A percentile compares a stretch with the other conserved stretches of the same genome.
Conservation (phyloP, 2,329 filamentous ascomycete genomes). For the Hymenoscyphus occultus region DNA sequence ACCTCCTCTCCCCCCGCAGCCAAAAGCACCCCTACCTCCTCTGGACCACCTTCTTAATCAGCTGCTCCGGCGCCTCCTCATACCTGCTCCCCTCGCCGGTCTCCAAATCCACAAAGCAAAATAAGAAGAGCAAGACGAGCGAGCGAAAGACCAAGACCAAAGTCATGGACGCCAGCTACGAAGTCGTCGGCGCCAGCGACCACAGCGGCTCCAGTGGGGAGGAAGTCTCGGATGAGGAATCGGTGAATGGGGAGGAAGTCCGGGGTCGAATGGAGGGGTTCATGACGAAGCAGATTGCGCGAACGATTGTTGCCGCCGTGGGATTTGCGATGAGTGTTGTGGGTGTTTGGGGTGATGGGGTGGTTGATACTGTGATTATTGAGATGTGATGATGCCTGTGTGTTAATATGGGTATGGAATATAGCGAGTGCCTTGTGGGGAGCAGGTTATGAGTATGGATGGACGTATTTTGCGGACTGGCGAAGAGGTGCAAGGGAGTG, state of each 20-base stretch:
- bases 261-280: constrained; percentile 54
- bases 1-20: constrained; percentile 68
- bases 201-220: constrained; percentile 47
- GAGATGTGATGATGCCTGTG: constrained; percentile 26
- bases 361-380: constrained; percentile 33
- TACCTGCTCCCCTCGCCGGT: constrained; percentile 18
- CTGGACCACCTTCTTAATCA: constrained; percentile 72
- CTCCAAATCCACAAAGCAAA: neutral
- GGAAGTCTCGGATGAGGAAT: constrained; percentile 50
- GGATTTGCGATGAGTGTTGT: constrained; percentile 61
- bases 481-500: neutral
- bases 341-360: constrained; percentile 65
- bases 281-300: constrained; percentile 51
- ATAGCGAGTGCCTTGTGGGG: neutral
- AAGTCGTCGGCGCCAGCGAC: constrained; percentile 51
- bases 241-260: constrained; percentile 61
- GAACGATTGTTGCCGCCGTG: constrained; percentile 52
- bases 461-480: neutral
- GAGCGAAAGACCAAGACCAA: constrained; percentile 25
- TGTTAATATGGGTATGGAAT: neutral
- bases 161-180: constrained; percentile 67
- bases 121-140: constrained; percentile 23
- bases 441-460: neutral
- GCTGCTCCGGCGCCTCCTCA: constrained; percentile 47
- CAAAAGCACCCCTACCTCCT: constrained; percentile 85